These are phyloP conservation scores for Gossypium gossypioides DNA, from an alignment of 441 rosid species.

Conservation along the genomic window DNA sequence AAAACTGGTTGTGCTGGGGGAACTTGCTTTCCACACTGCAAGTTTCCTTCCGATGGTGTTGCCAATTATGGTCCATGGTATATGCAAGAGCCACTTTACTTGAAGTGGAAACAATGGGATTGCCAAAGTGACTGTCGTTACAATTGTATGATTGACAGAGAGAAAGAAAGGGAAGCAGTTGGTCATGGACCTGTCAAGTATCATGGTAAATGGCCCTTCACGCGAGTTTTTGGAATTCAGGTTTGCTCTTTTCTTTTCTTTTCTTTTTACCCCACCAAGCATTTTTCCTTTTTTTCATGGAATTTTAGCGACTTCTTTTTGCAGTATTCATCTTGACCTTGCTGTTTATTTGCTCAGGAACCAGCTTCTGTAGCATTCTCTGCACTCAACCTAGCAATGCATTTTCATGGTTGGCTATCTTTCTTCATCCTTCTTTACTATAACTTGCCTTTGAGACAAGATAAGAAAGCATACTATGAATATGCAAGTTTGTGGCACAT, in stretches of 20 bases:
- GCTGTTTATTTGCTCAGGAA: conserved; percentile 41
- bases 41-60: conserved; percentile 41
- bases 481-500: conserved; percentile 70
- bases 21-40: conserved; percentile 68
- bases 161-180: conserved; percentile 47
- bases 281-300: background rate
- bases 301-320: background rate
- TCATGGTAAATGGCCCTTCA: conserved; percentile 97
- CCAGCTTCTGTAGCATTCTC: conserved; percentile 82
- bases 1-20: conserved; percentile 54
- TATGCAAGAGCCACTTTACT: conserved; percentile 68
- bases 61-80: conserved; percentile 55
- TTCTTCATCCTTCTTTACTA: conserved; percentile 64
- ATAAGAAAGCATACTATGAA: conserved; percentile 58
- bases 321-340: conserved; percentile 12
- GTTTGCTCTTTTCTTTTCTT: conserved; percentile 35
- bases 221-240: conserved; percentile 77
- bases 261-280: background rate
- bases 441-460: conserved; percentile 56
- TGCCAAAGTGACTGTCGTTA: conserved; percentile 81
- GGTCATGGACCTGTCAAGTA: conserved; percentile 67
- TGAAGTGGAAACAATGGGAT: conserved; percentile 73
- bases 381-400: conserved; percentile 73
- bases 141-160: conserved; percentile 74
- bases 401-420: conserved; percentile 87